Conservation (phyloP, 306 rosid genomes). For the Senna siamea region DNA sequence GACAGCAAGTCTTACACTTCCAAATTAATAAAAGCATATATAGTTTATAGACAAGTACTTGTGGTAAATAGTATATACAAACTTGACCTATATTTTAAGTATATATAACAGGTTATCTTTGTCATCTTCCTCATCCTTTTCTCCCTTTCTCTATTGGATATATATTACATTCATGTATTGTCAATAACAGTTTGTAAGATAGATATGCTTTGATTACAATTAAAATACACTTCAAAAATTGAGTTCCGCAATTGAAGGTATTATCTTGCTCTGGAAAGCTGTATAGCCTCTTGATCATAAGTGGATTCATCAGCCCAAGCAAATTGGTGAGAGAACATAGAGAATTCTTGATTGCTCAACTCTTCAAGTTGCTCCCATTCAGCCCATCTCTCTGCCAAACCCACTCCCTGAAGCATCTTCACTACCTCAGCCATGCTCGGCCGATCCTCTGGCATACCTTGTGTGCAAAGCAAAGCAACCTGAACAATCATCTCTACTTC, state of each 20-base stretch:
- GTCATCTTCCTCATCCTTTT: not conserved
- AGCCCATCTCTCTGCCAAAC: constrained; percentile 69
- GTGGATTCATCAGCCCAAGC: constrained; percentile 27
- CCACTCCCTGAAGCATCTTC: constrained; percentile 54
- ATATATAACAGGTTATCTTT: not conserved
- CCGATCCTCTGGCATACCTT: constrained; percentile 62
- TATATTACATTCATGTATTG: not conserved
- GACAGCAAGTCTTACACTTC: no score
- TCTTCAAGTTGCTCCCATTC: constrained; percentile 67
- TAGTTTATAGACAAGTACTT: not conserved
- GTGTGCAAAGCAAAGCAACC: constrained; percentile 72
- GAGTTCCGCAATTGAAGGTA: not conserved
- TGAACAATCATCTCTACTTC: constrained; percentile 61
- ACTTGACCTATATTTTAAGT: not conserved
- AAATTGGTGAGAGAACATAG: constrained; percentile 43
- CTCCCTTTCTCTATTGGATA: not conserved
- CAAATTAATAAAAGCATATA: no score
- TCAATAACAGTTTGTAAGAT: not conserved
- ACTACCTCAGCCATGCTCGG: constrained; percentile 64
- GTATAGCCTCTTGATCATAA: constrained; percentile 54
- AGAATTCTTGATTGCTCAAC: constrained; percentile 42
- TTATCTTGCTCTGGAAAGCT: constrained; percentile 59
- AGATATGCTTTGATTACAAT: not conserved
- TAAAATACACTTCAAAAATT: not conserved
- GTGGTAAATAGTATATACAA: not conserved